phyloP scores from a whole-genome alignment of 768 basidiomycete species.

The Boletus subcaerulescens region DNA sequence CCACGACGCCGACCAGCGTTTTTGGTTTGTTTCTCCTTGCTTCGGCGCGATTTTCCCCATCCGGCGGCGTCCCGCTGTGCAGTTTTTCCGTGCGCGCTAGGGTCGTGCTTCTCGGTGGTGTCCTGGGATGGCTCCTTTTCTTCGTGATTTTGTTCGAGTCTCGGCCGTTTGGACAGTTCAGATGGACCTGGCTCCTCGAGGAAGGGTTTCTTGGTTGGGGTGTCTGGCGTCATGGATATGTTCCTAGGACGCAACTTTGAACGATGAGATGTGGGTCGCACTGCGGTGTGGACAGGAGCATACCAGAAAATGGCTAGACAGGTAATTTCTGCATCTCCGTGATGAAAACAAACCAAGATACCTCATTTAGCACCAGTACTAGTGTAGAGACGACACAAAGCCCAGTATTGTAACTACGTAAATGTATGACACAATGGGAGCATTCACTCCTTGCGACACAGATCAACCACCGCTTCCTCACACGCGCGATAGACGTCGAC shows the following conservation, averaged over 20 bases:
- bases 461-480: constrained; percentile 1
- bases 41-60: constrained; percentile 33
- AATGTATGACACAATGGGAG: too few species aligned
- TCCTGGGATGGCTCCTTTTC: too few species aligned
- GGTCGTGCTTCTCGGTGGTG: not conserved
- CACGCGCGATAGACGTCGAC: constrained; percentile 2
- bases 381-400: too few species aligned
- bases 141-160: constrained; percentile 1
- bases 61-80: constrained; percentile 29
- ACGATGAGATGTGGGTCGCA: not conserved
- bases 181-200: not conserved
- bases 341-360: constrained; percentile 5
- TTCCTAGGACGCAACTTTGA: not conserved
- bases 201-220: constrained; percentile 6
- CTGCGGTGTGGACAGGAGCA: not conserved
- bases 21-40: constrained; percentile 37
- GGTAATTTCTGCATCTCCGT: constrained; percentile 5
- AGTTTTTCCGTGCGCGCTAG: not conserved
- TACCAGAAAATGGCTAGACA: not conserved
- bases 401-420: too few species aligned
- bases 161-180: constrained; percentile 12
- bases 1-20: constrained; percentile 41
- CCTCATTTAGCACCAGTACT: constrained; percentile 5
- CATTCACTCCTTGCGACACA: too few species aligned
- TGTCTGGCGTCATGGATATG: constrained; percentile 1